phyloP scores from a whole-genome alignment of 805 yeast genomes.

The Wickerhamiella qilinensis region DNA sequence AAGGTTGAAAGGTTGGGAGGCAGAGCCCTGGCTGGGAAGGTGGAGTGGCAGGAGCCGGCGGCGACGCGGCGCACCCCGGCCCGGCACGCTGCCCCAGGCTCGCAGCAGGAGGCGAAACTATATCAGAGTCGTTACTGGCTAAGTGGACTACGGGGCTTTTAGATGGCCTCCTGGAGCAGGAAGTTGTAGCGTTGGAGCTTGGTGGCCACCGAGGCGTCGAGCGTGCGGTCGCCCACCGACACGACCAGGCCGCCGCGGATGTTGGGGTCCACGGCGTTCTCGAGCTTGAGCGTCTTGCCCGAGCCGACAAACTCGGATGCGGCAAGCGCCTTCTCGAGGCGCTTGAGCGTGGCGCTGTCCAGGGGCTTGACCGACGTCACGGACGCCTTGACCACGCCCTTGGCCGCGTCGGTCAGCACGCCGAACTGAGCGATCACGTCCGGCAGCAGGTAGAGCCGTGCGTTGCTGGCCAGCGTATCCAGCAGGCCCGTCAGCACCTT shows the following conservation, averaged over 20 bases:
- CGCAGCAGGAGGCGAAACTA: too few relatives aligned
- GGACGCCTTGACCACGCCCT: slow-evolving; percentile 84
- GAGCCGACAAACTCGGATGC: slow-evolving; percentile 68
- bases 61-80: too few relatives aligned
- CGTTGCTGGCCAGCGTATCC: slow-evolving; percentile 79
- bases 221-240: slow-evolving; percentile 93
- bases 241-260: slow-evolving; percentile 92
- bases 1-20: too few relatives aligned
- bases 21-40: too few relatives aligned
- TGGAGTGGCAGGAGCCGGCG: too few relatives aligned
- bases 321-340: slow-evolving; percentile 62
- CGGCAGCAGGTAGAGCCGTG: slow-evolving; percentile 63
- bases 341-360: slow-evolving; percentile 62
- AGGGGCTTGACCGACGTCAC: slow-evolving; percentile 75
- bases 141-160: too few relatives aligned
- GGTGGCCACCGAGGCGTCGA: slow-evolving; percentile 74
- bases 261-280: slow-evolving; percentile 73
- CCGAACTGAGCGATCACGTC: slow-evolving; percentile 55
- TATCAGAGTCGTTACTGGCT: too few relatives aligned
- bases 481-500: slow-evolving; percentile 64
- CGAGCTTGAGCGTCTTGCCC: slow-evolving; percentile 71
- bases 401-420: slow-evolving; percentile 70
- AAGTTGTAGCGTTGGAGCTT: slow-evolving; percentile 82
- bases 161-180: slow-evolving; percentile 72
- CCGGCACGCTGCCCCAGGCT: too few relatives aligned